phyloP scores from a whole-genome alignment of 352 stramenopile species.

The Thraustochytrium striatum region DNA sequence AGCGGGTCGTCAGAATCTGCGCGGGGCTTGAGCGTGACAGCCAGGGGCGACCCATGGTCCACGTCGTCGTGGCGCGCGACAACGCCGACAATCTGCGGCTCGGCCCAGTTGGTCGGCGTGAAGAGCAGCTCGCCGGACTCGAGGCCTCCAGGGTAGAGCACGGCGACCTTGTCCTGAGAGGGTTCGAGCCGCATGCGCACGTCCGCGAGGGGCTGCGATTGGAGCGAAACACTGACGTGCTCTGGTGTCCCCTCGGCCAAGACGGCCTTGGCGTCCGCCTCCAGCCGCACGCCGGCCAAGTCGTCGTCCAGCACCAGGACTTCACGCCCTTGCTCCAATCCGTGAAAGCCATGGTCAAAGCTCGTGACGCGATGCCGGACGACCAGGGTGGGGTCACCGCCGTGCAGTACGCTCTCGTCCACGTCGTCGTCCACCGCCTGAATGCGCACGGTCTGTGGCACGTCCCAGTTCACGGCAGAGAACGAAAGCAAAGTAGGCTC shows the following conservation, averaged over 20 bases:
- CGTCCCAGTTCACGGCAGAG: background rate
- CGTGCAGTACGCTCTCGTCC: no score
- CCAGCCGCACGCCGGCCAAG: conserved; percentile 6
- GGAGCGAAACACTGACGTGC: background rate
- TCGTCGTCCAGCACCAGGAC: conserved; percentile 9
- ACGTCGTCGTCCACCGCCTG: no score
- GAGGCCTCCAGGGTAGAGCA: background rate
- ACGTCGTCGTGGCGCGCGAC: no score
- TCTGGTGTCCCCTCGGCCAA: background rate
- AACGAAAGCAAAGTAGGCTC: background rate
- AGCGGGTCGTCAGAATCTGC: no score
- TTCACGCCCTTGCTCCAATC: background rate
- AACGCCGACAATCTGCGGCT: background rate
- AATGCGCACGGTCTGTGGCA: background rate
- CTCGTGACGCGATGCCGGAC: no score
- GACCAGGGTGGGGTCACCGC: no score
- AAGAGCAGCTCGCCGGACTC: background rate
- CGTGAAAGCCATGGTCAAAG: no score
- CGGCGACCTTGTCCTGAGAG: background rate
- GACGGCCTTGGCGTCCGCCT: background rate
- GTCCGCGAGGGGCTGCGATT: background rate
- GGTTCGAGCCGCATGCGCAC: background rate
- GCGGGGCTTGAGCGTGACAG: no score
- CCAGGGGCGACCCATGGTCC: no score
- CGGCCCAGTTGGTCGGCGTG: background rate